phyloP scores from a whole-genome alignment of 805 yeast genomes.

The Nakazawaea ernobii region DNA sequence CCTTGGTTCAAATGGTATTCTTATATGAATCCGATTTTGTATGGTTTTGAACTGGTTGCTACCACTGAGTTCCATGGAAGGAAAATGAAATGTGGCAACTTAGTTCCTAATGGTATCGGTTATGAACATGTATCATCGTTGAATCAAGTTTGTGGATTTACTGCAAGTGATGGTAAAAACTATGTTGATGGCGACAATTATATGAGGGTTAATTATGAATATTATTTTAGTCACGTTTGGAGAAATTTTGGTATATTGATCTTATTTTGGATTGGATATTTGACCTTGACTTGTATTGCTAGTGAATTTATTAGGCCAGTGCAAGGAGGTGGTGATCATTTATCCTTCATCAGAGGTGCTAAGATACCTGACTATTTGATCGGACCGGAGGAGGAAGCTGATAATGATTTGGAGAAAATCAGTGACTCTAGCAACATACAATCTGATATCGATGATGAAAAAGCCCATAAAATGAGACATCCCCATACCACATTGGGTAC shows the following conservation, averaged over 20 bases:
- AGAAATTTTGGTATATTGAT: constrained; percentile 42
- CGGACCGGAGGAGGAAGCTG: background rate
- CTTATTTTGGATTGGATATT: constrained; percentile 34
- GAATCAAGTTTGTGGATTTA: constrained; percentile 45
- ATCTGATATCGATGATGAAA: background rate
- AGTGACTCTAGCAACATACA: background rate
- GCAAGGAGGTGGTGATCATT: constrained; percentile 24
- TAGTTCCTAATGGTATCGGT: constrained; percentile 52
- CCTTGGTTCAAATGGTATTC: constrained; percentile 61
- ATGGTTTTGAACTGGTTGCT: constrained; percentile 49
- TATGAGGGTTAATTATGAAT: constrained; percentile 27
- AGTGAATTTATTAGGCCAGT: constrained; percentile 20
- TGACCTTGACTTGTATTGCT: constrained; percentile 20
- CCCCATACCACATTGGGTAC: constrained; percentile 23
- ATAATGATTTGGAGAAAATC: background rate
- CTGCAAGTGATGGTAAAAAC: constrained; percentile 52
- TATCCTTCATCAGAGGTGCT: constrained; percentile 38
- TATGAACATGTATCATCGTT: constrained; percentile 35
- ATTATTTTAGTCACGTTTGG: constrained; percentile 37
- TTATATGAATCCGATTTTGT: constrained; percentile 42
- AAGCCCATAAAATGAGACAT: background rate
- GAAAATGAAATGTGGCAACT: constrained; percentile 42
- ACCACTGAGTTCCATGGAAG: constrained; percentile 52
- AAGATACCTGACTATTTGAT: constrained; percentile 18
- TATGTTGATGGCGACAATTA: constrained; percentile 43